Evolutionary conservation across 1,284 basidiomycete genomes (phyloP).

Genomic region (Hypsizygus ulmarius): DNA sequence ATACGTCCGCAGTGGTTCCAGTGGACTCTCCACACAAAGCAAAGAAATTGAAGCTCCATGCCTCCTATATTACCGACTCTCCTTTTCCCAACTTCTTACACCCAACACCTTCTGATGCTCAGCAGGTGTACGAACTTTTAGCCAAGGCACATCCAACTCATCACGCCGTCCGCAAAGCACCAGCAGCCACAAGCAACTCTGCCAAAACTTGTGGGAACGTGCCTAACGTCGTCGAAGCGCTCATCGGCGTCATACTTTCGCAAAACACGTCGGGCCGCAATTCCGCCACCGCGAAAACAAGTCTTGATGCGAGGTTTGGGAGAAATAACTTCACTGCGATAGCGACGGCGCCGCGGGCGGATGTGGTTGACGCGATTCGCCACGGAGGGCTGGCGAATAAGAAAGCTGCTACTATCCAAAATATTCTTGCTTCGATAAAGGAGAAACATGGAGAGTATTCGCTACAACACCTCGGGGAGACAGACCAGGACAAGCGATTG

Average conservation of each 20-base stretch:
- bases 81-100: conserved; percentile 53
- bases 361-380: conserved; percentile 60
- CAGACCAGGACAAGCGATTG: conserved; percentile 20
- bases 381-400: conserved; percentile 73
- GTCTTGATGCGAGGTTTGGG: conserved; percentile 59
- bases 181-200: conserved; percentile 34
- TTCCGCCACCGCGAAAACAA: conserved; percentile 60
- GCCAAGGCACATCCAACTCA: conserved; percentile 27
- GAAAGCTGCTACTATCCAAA: conserved; percentile 70
- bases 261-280: conserved; percentile 73
- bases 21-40: conserved; percentile 26
- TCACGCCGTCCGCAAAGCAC: conserved; percentile 23
- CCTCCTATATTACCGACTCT: conserved; percentile 40
- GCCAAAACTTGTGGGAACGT: conserved; percentile 54
- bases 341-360: conserved; percentile 45
- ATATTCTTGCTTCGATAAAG: conserved; percentile 49
- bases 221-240: conserved; percentile 66
- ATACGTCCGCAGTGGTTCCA: background rate
- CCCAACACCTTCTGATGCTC: conserved; percentile 51
- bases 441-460: conserved; percentile 55
- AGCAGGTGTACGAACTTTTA: conserved; percentile 47
- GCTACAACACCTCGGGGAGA: conserved; percentile 51
- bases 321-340: conserved; percentile 61
- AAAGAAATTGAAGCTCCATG: conserved; percentile 54
- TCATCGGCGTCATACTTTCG: conserved; percentile 70